Percentiles rank a stretch among this genome's conserved stretches.
These are phyloP conservation scores for Lachnellula suecica DNA, from an alignment of 2,329 filamentous ascomycete genomes.

Conservation along the genomic window DNA sequence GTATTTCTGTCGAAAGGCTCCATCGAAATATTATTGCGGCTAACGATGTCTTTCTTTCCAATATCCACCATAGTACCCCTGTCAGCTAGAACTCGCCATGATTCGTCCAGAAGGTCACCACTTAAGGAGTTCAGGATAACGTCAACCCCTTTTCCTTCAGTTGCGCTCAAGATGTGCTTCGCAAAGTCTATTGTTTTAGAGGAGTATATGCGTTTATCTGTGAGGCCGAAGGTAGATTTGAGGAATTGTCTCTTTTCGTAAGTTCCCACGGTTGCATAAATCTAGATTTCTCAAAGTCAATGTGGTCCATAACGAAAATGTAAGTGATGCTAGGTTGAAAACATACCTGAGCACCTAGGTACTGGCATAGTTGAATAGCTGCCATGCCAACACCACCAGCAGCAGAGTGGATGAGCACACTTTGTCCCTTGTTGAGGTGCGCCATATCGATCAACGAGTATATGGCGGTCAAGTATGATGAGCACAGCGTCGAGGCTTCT, in stretches of 20 bases:
- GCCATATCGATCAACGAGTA: slow-evolving; percentile 16
- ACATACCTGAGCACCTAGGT: slow-evolving; percentile 4
- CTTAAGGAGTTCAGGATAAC: slow-evolving; percentile 27
- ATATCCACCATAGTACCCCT: slow-evolving; percentile 32
- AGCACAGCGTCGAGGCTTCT: slow-evolving; percentile 19
- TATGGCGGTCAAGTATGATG: slow-evolving; percentile 17
- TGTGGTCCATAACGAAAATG: too few species aligned
- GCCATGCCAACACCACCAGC: slow-evolving; percentile 32
- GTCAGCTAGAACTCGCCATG: slow-evolving; percentile 34
- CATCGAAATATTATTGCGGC: slow-evolving; percentile 15
- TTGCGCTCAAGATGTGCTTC: slow-evolving; percentile 15
- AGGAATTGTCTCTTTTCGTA: slow-evolving; percentile 24
- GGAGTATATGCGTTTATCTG: slow-evolving; percentile 37
- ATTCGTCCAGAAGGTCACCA: slow-evolving; percentile 28
- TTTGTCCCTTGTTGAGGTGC: slow-evolving; percentile 29
- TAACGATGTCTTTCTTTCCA: slow-evolving; percentile 19
- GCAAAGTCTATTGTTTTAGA: slow-evolving; percentile 28
- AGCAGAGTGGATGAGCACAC: slow-evolving; percentile 32
- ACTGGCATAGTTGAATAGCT: slow-evolving; percentile 21
- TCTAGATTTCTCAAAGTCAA: too few species aligned
- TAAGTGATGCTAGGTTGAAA: too few species aligned
- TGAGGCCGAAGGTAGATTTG: slow-evolving; percentile 31
- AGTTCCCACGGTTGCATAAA: slow-evolving; percentile 39
- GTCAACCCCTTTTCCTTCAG: slow-evolving; percentile 32
- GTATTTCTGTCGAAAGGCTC: slow-evolving; percentile 18